These are phyloP conservation scores for Pseudogymnoascus sp. DNA, from an alignment of 2,329 filamentous ascomycete species.

Conservation along the genomic window DNA sequence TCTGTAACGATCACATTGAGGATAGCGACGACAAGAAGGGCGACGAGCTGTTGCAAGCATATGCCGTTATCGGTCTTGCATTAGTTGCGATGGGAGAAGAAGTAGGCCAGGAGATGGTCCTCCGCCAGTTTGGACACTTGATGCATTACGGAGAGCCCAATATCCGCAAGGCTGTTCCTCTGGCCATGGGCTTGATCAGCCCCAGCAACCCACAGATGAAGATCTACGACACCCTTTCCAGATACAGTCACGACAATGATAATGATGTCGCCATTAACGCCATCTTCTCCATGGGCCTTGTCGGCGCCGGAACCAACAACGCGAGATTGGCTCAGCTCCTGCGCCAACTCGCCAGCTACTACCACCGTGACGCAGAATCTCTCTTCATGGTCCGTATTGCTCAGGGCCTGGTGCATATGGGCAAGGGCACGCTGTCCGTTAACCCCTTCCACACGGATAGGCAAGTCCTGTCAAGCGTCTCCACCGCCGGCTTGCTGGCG, in stretches of 20 bases:
- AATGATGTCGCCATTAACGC: constrained; percentile 97
- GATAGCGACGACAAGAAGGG: constrained; percentile 92
- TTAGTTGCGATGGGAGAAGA: constrained; percentile 98
- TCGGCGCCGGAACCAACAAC: constrained; percentile 96
- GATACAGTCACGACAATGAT: constrained; percentile 98
- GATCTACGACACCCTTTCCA: constrained; percentile 94
- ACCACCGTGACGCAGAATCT: constrained; percentile 91
- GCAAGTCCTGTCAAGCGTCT: constrained; percentile 86
- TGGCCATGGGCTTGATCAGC: constrained; percentile 94
- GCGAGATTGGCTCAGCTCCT: constrained; percentile 90
- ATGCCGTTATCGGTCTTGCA: constrained; percentile 89
- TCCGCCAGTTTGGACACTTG: constrained; percentile 92
- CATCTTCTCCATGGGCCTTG: constrained; percentile 97
- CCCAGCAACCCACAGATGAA: constrained; percentile 99
- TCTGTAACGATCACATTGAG: constrained; percentile 96
- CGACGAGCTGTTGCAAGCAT: constrained; percentile 90
- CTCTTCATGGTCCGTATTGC: constrained; percentile 99
- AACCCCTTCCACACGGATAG: constrained; percentile 99
- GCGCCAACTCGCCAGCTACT: constrained; percentile 93
- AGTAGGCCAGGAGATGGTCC: constrained; percentile 96
- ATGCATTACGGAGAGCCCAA: constrained; percentile 99
- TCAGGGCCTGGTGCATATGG: constrained; percentile 96
- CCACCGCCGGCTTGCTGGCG: constrained; percentile 79
- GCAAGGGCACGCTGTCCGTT: constrained; percentile 91
- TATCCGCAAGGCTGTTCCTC: constrained; percentile 89